These are phyloP conservation scores for Patellifolia procumbens DNA, from an alignment of 179 eudicot genomes.

Conservation along the genomic window DNA sequence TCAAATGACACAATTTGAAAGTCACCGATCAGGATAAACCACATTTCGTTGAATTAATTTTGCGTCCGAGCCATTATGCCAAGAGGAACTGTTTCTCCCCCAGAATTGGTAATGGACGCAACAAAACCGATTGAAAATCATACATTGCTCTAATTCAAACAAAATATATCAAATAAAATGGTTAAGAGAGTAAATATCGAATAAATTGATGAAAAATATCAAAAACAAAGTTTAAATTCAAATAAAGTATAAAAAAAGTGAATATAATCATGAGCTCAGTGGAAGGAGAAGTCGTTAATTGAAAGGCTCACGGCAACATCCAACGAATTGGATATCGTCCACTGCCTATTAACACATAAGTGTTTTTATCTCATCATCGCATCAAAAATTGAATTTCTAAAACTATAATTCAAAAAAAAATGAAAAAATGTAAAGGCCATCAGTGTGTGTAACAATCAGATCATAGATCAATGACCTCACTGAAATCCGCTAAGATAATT, in stretches of 20 bases:
- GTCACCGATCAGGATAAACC: conserved; percentile 76
- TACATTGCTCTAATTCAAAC: too few species aligned
- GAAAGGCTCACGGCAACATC: conserved; percentile 80
- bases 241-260: too few species aligned
- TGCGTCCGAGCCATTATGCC: conserved; percentile 85
- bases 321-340: too few species aligned
- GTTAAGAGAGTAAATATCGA: too few species aligned
- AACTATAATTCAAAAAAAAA: too few species aligned
- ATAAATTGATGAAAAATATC: background rate
- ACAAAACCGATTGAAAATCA: too few species aligned
- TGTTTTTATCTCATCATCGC: conserved; percentile 61
- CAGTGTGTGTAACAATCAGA: conserved; percentile 99
- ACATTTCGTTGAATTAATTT: conserved; percentile 27
- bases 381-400: background rate
- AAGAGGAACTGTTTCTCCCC: conserved; percentile 52
- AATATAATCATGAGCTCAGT: conserved; percentile 21
- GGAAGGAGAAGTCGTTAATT: conserved; percentile 51
- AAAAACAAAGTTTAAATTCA: too few species aligned
- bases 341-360: conserved; percentile 60
- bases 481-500: conserved; percentile 93
- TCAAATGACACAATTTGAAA: conserved; percentile 40
- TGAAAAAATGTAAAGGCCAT: conserved; percentile 29
- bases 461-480: conserved; percentile 71
- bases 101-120: conserved; percentile 76
- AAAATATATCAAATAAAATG: background rate